A percentile compares a stretch with the other conserved stretches of the same genome.
Conservation (phyloP, 2,329 filamentous ascomycete genomes). For the Curvularia verruculosa region DNA sequence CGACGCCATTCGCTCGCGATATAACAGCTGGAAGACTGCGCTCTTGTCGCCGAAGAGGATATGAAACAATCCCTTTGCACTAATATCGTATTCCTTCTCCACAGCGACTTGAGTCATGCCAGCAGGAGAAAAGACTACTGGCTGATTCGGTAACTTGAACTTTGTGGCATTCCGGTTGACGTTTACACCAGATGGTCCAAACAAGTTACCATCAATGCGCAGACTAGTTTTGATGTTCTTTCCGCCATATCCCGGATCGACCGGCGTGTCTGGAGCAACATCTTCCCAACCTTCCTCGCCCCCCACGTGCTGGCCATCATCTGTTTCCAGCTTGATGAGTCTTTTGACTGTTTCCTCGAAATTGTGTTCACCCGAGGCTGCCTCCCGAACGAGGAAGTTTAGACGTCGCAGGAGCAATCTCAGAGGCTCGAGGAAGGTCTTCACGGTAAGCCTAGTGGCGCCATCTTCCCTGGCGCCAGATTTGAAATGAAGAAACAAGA, state of each 20-base stretch:
- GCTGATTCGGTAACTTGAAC: slow-evolving; percentile 79
- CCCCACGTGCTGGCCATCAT: slow-evolving; percentile 63
- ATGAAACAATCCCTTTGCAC: slow-evolving; percentile 92
- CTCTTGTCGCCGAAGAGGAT: slow-evolving; percentile 97
- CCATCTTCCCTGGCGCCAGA: slow-evolving; percentile 66
- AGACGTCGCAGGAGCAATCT: slow-evolving; percentile 80
- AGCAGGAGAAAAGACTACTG: slow-evolving; percentile 82
- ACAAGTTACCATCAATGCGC: slow-evolving; percentile 67
- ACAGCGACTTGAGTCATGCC: slow-evolving; percentile 77
- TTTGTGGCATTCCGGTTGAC: slow-evolving; percentile 64
- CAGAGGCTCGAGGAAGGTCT: slow-evolving; percentile 89
- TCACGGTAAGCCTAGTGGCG: slow-evolving; percentile 80
- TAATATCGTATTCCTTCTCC: slow-evolving; percentile 86
- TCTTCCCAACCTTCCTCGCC: slow-evolving; percentile 94
- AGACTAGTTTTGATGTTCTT: slow-evolving; percentile 63
- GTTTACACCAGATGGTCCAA: slow-evolving; percentile 51
- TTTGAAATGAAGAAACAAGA: slow-evolving; percentile 82
- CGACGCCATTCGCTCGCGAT: slow-evolving; percentile 66
- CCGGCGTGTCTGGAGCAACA: slow-evolving; percentile 64
- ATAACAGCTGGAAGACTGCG: slow-evolving; percentile 88
- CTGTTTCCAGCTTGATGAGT: slow-evolving; percentile 75
- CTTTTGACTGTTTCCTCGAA: slow-evolving; percentile 73
- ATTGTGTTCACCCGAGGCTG: slow-evolving; percentile 72
- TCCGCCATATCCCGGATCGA: slow-evolving; percentile 58
- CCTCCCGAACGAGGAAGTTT: slow-evolving; percentile 83